Percentiles rank a stretch among this genome's conserved stretches.
Evolutionary conservation across 208 protist species (phyloP).

Genomic region (Wallacemonas sp.): DNA sequence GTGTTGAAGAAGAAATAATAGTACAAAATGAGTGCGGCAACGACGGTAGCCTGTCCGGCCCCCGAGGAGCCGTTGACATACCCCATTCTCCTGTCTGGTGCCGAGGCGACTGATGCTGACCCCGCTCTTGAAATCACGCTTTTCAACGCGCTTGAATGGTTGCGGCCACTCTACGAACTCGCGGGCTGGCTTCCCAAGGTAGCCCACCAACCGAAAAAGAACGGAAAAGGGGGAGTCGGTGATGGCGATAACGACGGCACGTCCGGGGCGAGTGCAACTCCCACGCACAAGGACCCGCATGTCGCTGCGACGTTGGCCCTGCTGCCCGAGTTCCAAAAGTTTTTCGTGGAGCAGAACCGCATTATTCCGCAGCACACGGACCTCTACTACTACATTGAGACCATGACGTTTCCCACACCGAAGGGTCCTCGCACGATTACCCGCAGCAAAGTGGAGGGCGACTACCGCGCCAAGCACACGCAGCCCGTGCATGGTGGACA

Average conservation of each 20-base stretch:
- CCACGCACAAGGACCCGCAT: slow-evolving; percentile 14
- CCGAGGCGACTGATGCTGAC: background rate
- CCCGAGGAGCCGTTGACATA: slow-evolving; percentile 32
- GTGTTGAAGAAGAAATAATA: too few relatives aligned
- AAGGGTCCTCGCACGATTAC: slow-evolving; percentile 61
- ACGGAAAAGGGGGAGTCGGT: background rate
- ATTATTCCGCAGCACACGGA: slow-evolving; percentile 58
- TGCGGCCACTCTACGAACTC: slow-evolving; percentile 56
- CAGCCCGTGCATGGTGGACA: slow-evolving; percentile 6
- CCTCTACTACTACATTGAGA: slow-evolving; percentile 44
- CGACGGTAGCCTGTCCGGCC: slow-evolving; percentile 11
- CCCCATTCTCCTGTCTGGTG: slow-evolving; percentile 27
- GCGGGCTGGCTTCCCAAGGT: slow-evolving; percentile 43
- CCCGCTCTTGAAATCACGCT: slow-evolving; percentile 32
- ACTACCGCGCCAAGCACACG: slow-evolving; percentile 21
- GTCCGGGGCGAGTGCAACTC: too few relatives aligned
- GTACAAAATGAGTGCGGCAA: too few relatives aligned
- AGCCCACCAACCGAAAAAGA: background rate
- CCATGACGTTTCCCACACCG: slow-evolving; percentile 63
- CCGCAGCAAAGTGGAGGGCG: slow-evolving; percentile 57
- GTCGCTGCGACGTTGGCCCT: slow-evolving; percentile 33
- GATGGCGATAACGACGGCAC: background rate
- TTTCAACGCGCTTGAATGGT: slow-evolving; percentile 56
- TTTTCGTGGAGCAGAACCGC: slow-evolving; percentile 48
- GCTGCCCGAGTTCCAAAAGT: slow-evolving; percentile 49